Evolutionary conservation across 176 grass and related monocot genomes (phyloP).

Genomic region (Eleusine coracana): DNA sequence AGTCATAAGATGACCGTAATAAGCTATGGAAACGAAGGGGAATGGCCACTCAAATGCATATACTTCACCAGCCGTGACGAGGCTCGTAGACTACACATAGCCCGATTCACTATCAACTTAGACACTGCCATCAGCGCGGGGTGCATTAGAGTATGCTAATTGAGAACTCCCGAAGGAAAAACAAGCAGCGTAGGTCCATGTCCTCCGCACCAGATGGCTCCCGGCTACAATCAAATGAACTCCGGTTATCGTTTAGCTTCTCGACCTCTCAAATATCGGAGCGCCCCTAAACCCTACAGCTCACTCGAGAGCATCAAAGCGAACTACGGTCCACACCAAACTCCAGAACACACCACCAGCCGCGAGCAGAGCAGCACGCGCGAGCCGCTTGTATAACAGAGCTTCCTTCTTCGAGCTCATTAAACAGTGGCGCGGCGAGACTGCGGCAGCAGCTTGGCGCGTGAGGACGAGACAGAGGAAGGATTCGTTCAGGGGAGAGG

Average conservation of each 20-base stretch:
- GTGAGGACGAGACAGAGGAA: background rate
- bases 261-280: background rate
- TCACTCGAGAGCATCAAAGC: constrained; percentile 16
- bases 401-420: background rate
- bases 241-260: background rate
- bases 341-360: constrained; percentile 1
- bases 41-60: background rate
- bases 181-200: background rate
- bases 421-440: background rate
- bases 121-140: background rate
- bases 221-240: background rate
- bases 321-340: constrained; percentile 8
- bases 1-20: background rate
- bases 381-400: background rate
- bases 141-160: background rate
- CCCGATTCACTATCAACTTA: background rate
- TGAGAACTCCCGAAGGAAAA: background rate
- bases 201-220: background rate
- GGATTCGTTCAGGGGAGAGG: background rate
- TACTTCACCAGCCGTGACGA: background rate
- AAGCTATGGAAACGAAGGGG: background rate
- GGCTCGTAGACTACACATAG: background rate
- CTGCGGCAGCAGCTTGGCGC: background rate
- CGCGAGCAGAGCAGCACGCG: background rate
- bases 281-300: constrained; percentile 31